Evolutionary conservation across 2,329 filamentous ascomycete genomes (phyloP).

Genomic region (Ophiostoma montium): DNA sequence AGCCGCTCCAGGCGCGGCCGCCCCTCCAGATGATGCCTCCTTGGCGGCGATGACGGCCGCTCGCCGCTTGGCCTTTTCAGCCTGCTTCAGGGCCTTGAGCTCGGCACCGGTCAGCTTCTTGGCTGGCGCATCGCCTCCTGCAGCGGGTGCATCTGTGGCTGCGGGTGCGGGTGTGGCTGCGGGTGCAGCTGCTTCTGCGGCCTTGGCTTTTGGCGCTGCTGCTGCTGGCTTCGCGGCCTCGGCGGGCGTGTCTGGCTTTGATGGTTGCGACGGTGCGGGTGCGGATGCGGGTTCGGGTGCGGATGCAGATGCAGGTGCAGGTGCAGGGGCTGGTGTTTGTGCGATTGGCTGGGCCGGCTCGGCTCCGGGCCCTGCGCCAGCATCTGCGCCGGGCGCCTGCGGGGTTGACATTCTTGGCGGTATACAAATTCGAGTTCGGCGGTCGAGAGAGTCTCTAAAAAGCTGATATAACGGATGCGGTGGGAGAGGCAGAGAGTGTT

Average conservation of each 20-base stretch:
- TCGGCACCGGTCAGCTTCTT: slow-evolving; percentile 58
- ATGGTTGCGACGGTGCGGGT: not conserved
- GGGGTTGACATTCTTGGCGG: slow-evolving; percentile 1
- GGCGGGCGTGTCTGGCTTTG: not conserved
- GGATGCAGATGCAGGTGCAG: too few species aligned
- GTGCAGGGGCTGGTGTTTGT: not conserved
- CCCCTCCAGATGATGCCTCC: slow-evolving; percentile 26
- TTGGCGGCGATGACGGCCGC: slow-evolving; percentile 52
- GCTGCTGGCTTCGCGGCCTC: not conserved
- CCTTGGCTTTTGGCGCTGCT: not conserved
- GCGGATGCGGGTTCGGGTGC: too few species aligned
- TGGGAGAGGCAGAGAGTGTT: not conserved
- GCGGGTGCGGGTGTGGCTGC: not conserved
- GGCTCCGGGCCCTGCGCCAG: not conserved
- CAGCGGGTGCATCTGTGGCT: slow-evolving; percentile 9
- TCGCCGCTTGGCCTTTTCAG: slow-evolving; percentile 78
- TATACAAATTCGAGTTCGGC: too few species aligned
- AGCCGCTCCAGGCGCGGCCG: slow-evolving; percentile 24
- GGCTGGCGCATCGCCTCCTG: slow-evolving; percentile 15
- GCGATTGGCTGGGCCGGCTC: not conserved
- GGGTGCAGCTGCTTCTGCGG: slow-evolving; percentile 1
- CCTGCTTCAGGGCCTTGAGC: slow-evolving; percentile 78
- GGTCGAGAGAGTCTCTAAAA: too few species aligned
- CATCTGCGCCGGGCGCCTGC: not conserved
- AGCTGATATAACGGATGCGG: too few species aligned